These are phyloP conservation scores for Parathielavia hyrcaniae DNA, from an alignment of 495 filamentous ascomycete genomes.

Conservation along the genomic window DNA sequence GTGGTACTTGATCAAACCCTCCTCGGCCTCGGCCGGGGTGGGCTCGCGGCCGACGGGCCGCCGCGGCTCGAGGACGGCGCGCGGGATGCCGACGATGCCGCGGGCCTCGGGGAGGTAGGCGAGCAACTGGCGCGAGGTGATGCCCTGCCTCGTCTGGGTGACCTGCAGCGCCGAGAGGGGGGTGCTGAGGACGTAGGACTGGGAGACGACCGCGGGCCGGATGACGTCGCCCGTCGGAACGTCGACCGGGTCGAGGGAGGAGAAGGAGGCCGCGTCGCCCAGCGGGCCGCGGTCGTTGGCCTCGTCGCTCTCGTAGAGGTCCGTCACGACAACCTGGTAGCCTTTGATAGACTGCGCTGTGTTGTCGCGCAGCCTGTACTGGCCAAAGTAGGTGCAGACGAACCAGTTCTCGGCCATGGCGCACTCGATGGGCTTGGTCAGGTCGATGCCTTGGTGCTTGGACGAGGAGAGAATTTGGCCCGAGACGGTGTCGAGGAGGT, in stretches of 20 bases:
- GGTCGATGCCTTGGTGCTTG: constrained; percentile 68
- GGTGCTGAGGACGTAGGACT: constrained; percentile 70
- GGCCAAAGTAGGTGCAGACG: constrained; percentile 75
- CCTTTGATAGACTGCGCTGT: constrained; percentile 59
- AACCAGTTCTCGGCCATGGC: constrained; percentile 93
- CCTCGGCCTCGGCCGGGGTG: constrained; percentile 67
- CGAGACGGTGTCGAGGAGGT: constrained; percentile 81
- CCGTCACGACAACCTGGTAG: constrained; percentile 79
- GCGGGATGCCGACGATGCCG: constrained; percentile 72
- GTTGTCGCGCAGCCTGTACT: constrained; percentile 47
- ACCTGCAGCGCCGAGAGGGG: constrained; percentile 73
- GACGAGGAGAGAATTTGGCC: constrained; percentile 68
- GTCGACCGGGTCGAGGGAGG: constrained; percentile 55
- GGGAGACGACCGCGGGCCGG: constrained; percentile 65
- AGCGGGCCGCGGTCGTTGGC: constrained; percentile 83
- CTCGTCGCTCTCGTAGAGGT: constrained; percentile 78
- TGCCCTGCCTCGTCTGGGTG: constrained; percentile 87
- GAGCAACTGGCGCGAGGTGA: constrained; percentile 76
- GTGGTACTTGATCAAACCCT: constrained; percentile 71
- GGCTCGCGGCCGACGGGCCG: constrained; percentile 82
- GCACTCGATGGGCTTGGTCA: constrained; percentile 64
- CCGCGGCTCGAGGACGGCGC: constrained; percentile 73
- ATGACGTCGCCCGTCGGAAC: constrained; percentile 33
- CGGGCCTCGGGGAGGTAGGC: constrained; percentile 64
- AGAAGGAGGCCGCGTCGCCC: constrained; percentile 61